Conservation (phyloP, 2,329 filamentous ascomycete genomes). For the Amauroascus niger region DNA sequence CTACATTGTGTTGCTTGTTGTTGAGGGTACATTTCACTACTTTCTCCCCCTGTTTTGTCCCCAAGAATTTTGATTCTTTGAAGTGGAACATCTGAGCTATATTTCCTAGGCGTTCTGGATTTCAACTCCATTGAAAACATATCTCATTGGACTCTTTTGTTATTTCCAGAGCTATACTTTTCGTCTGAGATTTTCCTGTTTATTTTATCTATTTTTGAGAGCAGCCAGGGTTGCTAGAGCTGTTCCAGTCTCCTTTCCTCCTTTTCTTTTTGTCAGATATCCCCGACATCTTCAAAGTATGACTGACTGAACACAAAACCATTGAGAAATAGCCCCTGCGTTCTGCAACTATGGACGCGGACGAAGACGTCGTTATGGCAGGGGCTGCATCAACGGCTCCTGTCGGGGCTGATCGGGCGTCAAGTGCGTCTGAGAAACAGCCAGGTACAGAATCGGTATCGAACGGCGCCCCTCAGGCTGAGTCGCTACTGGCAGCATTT, state of each 20-base stretch:
- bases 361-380: slow-evolving; percentile 36
- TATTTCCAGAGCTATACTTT: not conserved
- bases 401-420: slow-evolving; percentile 17
- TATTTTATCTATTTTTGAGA: not conserved
- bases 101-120: not conserved
- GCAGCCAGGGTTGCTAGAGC: not conserved
- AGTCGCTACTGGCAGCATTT: slow-evolving; percentile 15
- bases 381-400: slow-evolving; percentile 22
- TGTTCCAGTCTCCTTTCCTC: not conserved
- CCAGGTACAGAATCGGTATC: slow-evolving; percentile 16
- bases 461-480: slow-evolving; percentile 6
- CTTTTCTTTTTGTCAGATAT: not conserved
- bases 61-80: not conserved
- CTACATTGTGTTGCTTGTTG: not conserved
- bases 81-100: slow-evolving; percentile 2
- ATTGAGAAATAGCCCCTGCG: not conserved
- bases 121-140: not conserved
- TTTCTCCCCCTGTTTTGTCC: not conserved
- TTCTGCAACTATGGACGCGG: slow-evolving; percentile 19
- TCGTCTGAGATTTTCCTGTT: not conserved
- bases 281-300: not conserved
- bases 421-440: slow-evolving; percentile 7
- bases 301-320: not conserved
- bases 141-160: no score
- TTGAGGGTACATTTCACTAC: not conserved